Conservation (phyloP, 2,329 filamentous ascomycete genomes). For the Ambrosiella xylebori region DNA sequence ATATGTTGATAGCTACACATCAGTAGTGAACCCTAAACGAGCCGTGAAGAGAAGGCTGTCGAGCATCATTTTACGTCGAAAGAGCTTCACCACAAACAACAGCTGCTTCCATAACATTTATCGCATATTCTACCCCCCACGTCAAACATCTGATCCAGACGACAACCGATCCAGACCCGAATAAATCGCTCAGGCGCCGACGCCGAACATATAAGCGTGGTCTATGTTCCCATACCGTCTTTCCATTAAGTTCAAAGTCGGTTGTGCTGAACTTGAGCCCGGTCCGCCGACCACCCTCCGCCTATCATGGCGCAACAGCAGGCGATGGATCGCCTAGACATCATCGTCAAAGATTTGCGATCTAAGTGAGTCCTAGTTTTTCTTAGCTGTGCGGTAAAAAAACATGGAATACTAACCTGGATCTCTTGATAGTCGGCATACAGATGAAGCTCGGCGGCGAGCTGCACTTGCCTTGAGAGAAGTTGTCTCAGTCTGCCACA, state of each 20-base stretch:
- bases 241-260: slow-evolving; percentile 1
- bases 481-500: slow-evolving; percentile 35
- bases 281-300: slow-evolving; percentile 9
- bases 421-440: slow-evolving; percentile 7
- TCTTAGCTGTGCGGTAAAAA: neutral
- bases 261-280: slow-evolving; percentile 4
- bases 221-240: slow-evolving; percentile 1
- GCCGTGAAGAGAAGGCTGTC: neutral
- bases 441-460: slow-evolving; percentile 35
- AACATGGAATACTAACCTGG: slow-evolving; percentile 2
- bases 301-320: slow-evolving; percentile 18
- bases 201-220: slow-evolving; percentile 6
- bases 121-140: too few species aligned
- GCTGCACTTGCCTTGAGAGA: slow-evolving; percentile 37
- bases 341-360: slow-evolving; percentile 36
- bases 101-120: too few species aligned
- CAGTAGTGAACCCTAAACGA: neutral
- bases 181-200: slow-evolving; percentile 1
- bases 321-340: slow-evolving; percentile 38
- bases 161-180: neutral
- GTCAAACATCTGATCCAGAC: neutral
- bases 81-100: too few species aligned
- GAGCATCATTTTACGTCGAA: neutral
- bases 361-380: slow-evolving; percentile 28
- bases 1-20: neutral